Evolutionary conservation across 768 basidiomycete species (phyloP), one percentile per base, ranked within the genome.

Genomic region (Boletus subparvulus): DNA sequence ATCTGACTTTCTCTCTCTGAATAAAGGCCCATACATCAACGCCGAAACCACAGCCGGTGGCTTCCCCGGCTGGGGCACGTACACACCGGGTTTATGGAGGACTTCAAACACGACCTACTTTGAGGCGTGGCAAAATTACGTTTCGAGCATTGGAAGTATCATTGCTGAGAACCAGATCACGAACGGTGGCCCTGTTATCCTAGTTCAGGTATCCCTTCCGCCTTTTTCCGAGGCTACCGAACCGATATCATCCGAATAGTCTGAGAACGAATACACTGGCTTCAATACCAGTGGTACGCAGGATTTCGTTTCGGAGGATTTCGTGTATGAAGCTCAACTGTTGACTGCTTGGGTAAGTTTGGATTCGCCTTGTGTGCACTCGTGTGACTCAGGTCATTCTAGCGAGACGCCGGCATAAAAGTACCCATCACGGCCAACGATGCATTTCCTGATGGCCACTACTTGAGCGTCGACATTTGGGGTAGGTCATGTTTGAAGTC

Each of bases 51-150:
- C 81, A 5, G 67, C 57, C 0, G 68, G 68, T 24, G 68, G 83
- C 6, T 81, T 84, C 59, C 83, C 83, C 13, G 83, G 83, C 6
- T 83, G 82, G 83, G 79, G 81, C 35, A 81, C 79, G 9, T 80
- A 82, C 65, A 78, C 80, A 28, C 77, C 80, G 33, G 80, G 79
- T 19, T 65, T 70, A 40, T 74, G 82, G 52, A 73, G 81, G 36
- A 81, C 80, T 19, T 78, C 82, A 48, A 79, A 83, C 64, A 59
- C 77, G 7, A 75, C 73, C 49, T 84, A 81, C 63, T 58, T 50
- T 33, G 55, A 56, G 72, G 83, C 83, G 3, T 86, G 84, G 84
- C 71, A 70, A 19, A 79, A 78, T 13, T 86, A 86, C 57, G 73
- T 84, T 70, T 80, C 78, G 6, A 68, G 73, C 1, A 73, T 86